These are phyloP conservation scores for Polyporus tsugae DNA, from an alignment of 1,284 basidiomycete genomes.

Conservation along the genomic window DNA sequence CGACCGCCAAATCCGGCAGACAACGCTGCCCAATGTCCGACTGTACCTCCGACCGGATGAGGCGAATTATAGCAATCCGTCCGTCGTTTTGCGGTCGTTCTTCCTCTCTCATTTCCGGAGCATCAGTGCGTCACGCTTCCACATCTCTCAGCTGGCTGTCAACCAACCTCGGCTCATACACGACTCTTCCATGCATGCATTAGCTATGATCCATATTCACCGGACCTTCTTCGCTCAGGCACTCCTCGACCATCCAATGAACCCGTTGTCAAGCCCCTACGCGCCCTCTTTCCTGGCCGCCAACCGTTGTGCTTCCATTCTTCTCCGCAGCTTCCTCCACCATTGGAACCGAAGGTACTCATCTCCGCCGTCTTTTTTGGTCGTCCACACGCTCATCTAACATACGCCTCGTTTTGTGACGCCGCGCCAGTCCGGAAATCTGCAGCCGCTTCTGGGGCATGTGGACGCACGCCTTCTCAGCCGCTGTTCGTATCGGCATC, in stretches of 20 bases:
- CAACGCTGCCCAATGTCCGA: slow-evolving; percentile 39
- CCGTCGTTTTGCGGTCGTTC: slow-evolving; percentile 41
- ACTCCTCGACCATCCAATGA: slow-evolving; percentile 47
- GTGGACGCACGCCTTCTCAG: slow-evolving; percentile 50
- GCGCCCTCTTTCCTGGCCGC: slow-evolving; percentile 51
- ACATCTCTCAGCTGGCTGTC: slow-evolving; percentile 3
- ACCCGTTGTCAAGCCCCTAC: slow-evolving; percentile 49
- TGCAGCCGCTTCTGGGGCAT: slow-evolving; percentile 48
- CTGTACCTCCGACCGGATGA: slow-evolving; percentile 42
- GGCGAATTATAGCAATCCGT: slow-evolving; percentile 41
- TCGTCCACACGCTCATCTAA: slow-evolving; percentile 14
- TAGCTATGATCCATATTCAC: slow-evolving; percentile 48
- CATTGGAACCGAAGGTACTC: slow-evolving; percentile 37
- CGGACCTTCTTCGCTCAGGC: slow-evolving; percentile 51
- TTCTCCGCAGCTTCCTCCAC: slow-evolving; percentile 46
- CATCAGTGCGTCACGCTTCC: slow-evolving; percentile 36
- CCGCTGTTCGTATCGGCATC: slow-evolving; percentile 42
- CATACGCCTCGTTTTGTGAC: slow-evolving; percentile 20
- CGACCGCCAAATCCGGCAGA: slow-evolving; percentile 43
- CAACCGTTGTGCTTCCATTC: slow-evolving; percentile 46
- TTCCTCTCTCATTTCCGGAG: slow-evolving; percentile 44
- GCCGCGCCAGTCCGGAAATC: slow-evolving; percentile 37
- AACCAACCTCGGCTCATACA: slow-evolving; percentile 12
- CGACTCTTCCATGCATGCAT: not conserved
- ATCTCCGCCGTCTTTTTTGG: slow-evolving; percentile 4